Conservation (phyloP, 495 filamentous ascomycete genomes). For the Aspergillus sclerotioniger region DNA sequence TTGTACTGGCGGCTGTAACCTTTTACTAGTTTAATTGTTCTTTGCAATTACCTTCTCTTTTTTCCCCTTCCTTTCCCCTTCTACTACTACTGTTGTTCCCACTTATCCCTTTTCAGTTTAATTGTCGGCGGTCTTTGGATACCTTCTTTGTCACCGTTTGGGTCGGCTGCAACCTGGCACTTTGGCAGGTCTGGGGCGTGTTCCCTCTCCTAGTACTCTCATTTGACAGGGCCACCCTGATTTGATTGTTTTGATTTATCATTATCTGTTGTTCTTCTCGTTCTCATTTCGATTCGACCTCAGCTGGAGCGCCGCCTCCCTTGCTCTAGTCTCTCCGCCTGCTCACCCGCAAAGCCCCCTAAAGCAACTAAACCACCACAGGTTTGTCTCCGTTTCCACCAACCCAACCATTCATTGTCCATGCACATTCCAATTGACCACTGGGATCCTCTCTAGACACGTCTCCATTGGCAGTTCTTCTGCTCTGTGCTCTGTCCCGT, state of each 20-base stretch:
- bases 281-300: not conserved
- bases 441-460: constrained; percentile 27
- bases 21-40: constrained; percentile 13
- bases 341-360: constrained; percentile 20
- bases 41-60: constrained; percentile 23
- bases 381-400: constrained; percentile 29
- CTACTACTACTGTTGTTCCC: not conserved
- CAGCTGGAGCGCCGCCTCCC: constrained; percentile 27
- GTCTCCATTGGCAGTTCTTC: constrained; percentile 23
- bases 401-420: constrained; percentile 15
- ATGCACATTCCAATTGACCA: constrained; percentile 40
- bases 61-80: not conserved
- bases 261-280: not conserved
- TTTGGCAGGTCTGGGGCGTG: not conserved
- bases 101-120: constrained; percentile 7
- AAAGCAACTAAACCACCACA: constrained; percentile 23
- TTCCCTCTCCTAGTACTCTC: not conserved
- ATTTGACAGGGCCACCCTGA: constrained; percentile 1
- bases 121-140: not conserved
- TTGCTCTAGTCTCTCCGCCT: constrained; percentile 31
- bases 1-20: not conserved
- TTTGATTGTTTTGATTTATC: not conserved
- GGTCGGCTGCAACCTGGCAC: constrained; percentile 3
- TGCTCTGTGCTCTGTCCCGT: constrained; percentile 11
- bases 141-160: constrained; percentile 7